Conservation (phyloP, 768 basidiomycete species). For the Phylloporus sp. region DNA sequence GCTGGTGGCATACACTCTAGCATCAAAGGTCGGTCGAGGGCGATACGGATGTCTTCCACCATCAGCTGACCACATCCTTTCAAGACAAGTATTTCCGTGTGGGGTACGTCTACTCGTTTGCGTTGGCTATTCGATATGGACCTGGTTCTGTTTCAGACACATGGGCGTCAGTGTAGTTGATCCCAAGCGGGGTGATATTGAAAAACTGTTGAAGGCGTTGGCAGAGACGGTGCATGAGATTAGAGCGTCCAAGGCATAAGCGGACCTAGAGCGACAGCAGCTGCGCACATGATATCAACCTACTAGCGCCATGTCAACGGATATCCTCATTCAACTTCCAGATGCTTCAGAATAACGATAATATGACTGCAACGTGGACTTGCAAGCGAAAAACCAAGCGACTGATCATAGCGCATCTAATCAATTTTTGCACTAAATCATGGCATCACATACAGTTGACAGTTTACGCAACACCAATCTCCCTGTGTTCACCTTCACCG, state of each 20-base stretch:
- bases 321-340: neutral
- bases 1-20: slow-evolving; percentile 85
- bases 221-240: slow-evolving; percentile 49
- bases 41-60: neutral
- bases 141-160: slow-evolving; percentile 47
- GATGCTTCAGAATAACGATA: no score
- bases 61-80: slow-evolving; percentile 4
- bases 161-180: slow-evolving; percentile 89
- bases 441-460: neutral
- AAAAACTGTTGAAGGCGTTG: slow-evolving; percentile 64
- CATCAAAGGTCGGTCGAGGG: slow-evolving; percentile 61
- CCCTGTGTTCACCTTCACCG: slow-evolving; percentile 62
- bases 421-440: neutral
- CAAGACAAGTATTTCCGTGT: slow-evolving; percentile 89
- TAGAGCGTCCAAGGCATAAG: slow-evolving; percentile 14
- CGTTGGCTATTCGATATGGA: neutral
- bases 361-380: no score
- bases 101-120: slow-evolving; percentile 45
- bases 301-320: neutral
- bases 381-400: neutral
- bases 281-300: neutral
- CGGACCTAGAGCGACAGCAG: neutral
- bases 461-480: slow-evolving; percentile 23
- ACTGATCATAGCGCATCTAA: neutral
- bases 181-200: slow-evolving; percentile 65